phyloP scores from a whole-genome alignment of 257 asterid species.

The Penstemon davidsonii region DNA sequence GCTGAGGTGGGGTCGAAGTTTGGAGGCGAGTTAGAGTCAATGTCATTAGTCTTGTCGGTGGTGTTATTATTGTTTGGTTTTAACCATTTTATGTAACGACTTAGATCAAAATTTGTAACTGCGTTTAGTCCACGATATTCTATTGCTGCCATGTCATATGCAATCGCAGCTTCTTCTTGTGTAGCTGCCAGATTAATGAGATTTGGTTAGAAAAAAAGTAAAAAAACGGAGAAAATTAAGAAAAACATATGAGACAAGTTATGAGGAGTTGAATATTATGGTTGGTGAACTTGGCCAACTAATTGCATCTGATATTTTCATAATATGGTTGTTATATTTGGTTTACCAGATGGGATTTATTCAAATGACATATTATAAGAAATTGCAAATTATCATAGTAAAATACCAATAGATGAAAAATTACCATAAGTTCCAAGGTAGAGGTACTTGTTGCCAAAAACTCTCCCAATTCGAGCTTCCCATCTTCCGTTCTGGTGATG shows the following conservation, averaged over 20 bases:
- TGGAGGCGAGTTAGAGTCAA: constrained; percentile 25
- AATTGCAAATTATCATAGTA: neutral
- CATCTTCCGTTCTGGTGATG: constrained; percentile 93
- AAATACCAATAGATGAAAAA: neutral
- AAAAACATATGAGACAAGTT: neutral
- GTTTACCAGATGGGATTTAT: neutral
- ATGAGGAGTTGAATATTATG: constrained; percentile 17
- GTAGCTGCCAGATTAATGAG: constrained; percentile 50
- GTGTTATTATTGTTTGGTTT: constrained; percentile 40
- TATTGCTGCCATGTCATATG: constrained; percentile 88
- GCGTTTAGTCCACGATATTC: constrained; percentile 85
- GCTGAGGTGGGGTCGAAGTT: constrained; percentile 28
- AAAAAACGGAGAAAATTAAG: neutral
- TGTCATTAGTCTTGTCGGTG: constrained; percentile 23
- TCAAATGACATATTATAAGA: neutral
- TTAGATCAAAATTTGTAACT: constrained; percentile 78
- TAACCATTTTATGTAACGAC: constrained; percentile 85
- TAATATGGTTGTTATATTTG: neutral
- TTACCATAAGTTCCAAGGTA: constrained; percentile 87
- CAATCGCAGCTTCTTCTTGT: constrained; percentile 88
- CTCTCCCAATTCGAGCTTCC: constrained; percentile 90
- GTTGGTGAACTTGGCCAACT: constrained; percentile 38
- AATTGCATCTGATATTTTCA: constrained; percentile 22
- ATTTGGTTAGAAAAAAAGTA: neutral
- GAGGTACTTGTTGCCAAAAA: constrained; percentile 80